Evolutionary conservation across 1,284 basidiomycete genomes (phyloP), one percentile per base, ranked within the genome.

Genomic region (Ustilago vetiveriae): DNA sequence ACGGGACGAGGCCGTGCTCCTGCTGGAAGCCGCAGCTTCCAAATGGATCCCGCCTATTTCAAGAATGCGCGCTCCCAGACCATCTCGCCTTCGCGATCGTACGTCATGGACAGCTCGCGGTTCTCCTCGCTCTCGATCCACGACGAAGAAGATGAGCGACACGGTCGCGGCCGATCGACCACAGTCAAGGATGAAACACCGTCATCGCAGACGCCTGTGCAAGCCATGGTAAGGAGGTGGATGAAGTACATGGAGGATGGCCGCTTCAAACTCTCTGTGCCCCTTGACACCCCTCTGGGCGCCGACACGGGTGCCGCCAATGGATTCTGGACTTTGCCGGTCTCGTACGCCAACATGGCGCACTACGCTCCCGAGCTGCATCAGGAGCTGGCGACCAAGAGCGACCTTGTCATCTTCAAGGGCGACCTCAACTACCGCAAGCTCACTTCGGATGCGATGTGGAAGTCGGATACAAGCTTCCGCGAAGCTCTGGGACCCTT

Each of bases 321-420:
- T 24, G 65, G 69, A 26, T 78, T 81, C 57, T 82, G 78, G 81
- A 79, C 76, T 26, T 41, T 56, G 40, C 68, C 75, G 8, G 55
- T 52, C 2, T 54, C 55, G 45, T 80, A 78, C 58, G 62, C 69
- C 42, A 68, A 73, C 49, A 67, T 76, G 74, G 68, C 71, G 6
- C 54, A 52, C 6, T 50, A 60, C 17, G 90, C 89, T 3, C 87
- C 87, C 0, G 84, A 84, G 21, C 83, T 95, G 9, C 87, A 88
- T 76, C 75, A 83, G 2, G 84, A 85, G 50, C 82, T 98, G 47
- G 47, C 59, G 8, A 84, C 85, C 48, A 84, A 73, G 45, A 66
- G 90, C 59, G 87, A 86, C 11, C 84, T 98, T 13, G 94, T 97
- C 6, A 87, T 98, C 56, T 96, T 98, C 85, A 98, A 98, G 87